Percentiles rank a stretch among this genome's conserved stretches.
Conservation (phyloP, 2,329 filamentous ascomycete species). For the Plectosphaerella plurivora region DNA sequence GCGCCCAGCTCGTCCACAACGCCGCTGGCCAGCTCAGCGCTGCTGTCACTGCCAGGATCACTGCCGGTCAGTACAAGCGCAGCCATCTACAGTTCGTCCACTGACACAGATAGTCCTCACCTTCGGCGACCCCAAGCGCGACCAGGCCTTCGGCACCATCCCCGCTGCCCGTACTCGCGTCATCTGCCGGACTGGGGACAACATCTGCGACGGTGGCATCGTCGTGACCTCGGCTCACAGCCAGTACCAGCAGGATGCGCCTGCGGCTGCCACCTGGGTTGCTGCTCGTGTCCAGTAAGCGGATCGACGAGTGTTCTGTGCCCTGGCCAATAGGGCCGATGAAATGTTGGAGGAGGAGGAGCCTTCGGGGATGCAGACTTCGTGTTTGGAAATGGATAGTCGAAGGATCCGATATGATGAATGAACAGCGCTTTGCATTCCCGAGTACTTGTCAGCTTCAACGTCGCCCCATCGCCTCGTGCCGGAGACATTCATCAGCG, state of each 20-base stretch:
- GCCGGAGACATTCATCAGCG: no score
- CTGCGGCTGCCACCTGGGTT: constrained; percentile 21
- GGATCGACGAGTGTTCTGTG: not conserved
- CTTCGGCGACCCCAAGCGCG: constrained; percentile 9
- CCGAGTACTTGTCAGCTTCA: no score
- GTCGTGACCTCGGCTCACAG: constrained; percentile 19
- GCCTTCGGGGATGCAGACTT: no score
- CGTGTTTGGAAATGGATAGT: no score
- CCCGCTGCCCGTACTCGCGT: constrained; percentile 11
- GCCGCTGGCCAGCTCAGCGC: constrained; percentile 30
- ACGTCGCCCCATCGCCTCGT: no score
- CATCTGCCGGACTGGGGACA: constrained; percentile 26
- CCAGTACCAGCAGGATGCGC: constrained; percentile 22
- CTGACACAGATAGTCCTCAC: constrained; percentile 9
- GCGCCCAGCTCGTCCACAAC: constrained; percentile 35
- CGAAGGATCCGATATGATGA: no score
- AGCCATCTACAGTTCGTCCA: not conserved
- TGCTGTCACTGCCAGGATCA: constrained; percentile 23
- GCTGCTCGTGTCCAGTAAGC: constrained; percentile 9
- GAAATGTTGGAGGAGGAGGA: no score
- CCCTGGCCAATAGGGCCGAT: no score
- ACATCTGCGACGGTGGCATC: constrained; percentile 22
- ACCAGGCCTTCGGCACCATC: not conserved
- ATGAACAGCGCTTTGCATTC: no score
- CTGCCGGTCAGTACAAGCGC: constrained; percentile 12